A percentile compares a stretch with the other conserved stretches of the same genome.
phyloP scores from a whole-genome alignment of 495 filamentous ascomycete species.

The Mytilinidion resinicola region DNA sequence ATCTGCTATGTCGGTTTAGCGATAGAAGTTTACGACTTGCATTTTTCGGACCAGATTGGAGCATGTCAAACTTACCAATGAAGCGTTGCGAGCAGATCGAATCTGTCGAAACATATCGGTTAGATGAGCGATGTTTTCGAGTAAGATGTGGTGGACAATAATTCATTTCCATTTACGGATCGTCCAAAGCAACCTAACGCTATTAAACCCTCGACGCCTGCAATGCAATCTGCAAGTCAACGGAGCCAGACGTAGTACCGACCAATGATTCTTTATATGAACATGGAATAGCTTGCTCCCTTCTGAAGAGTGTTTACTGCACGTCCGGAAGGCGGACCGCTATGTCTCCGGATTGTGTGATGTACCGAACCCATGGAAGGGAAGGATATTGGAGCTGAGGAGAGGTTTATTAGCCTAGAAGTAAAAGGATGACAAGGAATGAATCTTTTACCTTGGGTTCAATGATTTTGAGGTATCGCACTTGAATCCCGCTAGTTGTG shows the following conservation, averaged over 20 bases:
- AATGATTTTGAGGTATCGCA: constrained; percentile 97
- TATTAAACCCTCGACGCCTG: neutral
- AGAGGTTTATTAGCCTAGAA: constrained; percentile 5
- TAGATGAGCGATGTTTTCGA: too few species aligned
- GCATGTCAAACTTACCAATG: too few species aligned
- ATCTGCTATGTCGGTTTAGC: too few species aligned
- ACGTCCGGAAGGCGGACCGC: constrained; percentile 87
- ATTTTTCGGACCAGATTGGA: too few species aligned
- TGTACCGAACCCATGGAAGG: constrained; percentile 98
- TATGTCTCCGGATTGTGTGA: constrained; percentile 94
- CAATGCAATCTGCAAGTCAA: constrained; percentile 3
- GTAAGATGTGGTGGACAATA: too few species aligned
- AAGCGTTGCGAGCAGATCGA: too few species aligned
- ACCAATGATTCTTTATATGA: neutral
- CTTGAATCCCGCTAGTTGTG: constrained; percentile 96
- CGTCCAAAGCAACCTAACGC: neutral
- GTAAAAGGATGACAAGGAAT: constrained; percentile 24
- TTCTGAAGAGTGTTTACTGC: constrained; percentile 18
- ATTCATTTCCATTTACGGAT: constrained; percentile 2
- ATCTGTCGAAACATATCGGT: too few species aligned
- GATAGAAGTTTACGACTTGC: too few species aligned
- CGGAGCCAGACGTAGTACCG: neutral
- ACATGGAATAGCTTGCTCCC: neutral
- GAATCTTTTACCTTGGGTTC: constrained; percentile 81
- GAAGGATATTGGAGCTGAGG: constrained; percentile 88